A percentile compares a stretch with the other conserved stretches of the same genome.
Evolutionary conservation across 129 eudicot species (phyloP).

Genomic region (Centella asiatica): DNA sequence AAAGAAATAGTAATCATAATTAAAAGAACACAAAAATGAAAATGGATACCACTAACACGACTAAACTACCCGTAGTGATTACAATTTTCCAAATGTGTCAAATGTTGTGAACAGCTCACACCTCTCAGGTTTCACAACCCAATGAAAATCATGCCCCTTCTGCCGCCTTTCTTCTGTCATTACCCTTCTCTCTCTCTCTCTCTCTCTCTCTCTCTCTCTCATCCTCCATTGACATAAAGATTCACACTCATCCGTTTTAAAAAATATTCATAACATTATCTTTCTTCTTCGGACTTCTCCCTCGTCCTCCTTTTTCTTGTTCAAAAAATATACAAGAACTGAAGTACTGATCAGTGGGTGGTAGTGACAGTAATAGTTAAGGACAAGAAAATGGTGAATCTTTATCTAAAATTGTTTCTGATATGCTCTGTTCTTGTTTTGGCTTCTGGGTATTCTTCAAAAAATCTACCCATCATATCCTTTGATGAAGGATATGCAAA

Average conservation of each 20-base stretch:
- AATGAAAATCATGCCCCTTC: too few relatives aligned
- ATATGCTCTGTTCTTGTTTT: slow-evolving; percentile 34
- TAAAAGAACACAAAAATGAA: too few relatives aligned
- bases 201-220: slow-evolving; percentile 4
- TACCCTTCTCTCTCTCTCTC: slow-evolving; percentile 5
- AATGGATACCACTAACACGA: too few relatives aligned
- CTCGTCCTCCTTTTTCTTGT: slow-evolving; percentile 7
- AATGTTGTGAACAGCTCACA: slow-evolving; percentile 40
- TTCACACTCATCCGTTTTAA: too few relatives aligned
- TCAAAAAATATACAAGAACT: not conserved
- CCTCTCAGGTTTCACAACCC: slow-evolving; percentile 25
- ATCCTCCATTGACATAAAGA: slow-evolving; percentile 10
- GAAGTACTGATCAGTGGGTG: not conserved
- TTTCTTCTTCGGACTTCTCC: slow-evolving; percentile 10
- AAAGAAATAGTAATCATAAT: too few relatives aligned
- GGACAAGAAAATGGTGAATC: slow-evolving; percentile 23
- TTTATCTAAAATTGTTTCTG: slow-evolving; percentile 15
- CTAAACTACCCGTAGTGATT: too few relatives aligned
- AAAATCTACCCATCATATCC: slow-evolving; percentile 58
- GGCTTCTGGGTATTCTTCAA: slow-evolving; percentile 36
- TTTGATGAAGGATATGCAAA: slow-evolving; percentile 95
- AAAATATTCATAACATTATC: too few relatives aligned
- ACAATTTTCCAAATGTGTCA: slow-evolving; percentile 17
- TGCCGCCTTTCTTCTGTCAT: too few relatives aligned
- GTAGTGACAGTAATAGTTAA: too few relatives aligned